Conservation (phyloP, 2,329 filamentous ascomycete genomes). For the Pseudogymnoascus sp. region DNA sequence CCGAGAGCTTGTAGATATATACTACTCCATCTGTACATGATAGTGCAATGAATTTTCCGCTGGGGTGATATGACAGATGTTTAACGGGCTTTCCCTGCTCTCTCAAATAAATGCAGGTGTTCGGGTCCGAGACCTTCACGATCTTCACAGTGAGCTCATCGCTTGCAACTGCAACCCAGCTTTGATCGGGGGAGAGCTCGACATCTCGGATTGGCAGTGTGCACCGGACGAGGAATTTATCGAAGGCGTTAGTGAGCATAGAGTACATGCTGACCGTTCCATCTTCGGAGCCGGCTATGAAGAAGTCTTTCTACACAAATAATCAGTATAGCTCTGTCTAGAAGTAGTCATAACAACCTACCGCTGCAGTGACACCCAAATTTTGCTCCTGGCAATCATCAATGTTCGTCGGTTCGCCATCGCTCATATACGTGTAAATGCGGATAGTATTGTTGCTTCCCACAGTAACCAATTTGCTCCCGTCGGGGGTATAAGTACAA, state of each 20-base stretch:
- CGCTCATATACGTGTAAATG: slow-evolving; percentile 82
- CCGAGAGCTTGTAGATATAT: slow-evolving; percentile 79
- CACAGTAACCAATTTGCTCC: slow-evolving; percentile 78
- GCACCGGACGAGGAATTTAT: slow-evolving; percentile 74
- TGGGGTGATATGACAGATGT: slow-evolving; percentile 81
- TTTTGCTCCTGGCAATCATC: slow-evolving; percentile 89
- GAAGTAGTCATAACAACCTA: slow-evolving; percentile 26
- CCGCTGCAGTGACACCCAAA: slow-evolving; percentile 65
- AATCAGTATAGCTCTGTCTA: slow-evolving; percentile 15
- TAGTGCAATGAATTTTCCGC: slow-evolving; percentile 65
- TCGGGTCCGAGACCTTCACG: slow-evolving; percentile 74
- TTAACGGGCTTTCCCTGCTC: slow-evolving; percentile 86
- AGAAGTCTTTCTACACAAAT: slow-evolving; percentile 59
- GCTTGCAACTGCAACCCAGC: slow-evolving; percentile 93
- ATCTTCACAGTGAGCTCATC: slow-evolving; percentile 90
- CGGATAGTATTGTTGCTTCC: slow-evolving; percentile 91
- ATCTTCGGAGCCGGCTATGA: slow-evolving; percentile 86
- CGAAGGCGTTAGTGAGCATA: slow-evolving; percentile 65
- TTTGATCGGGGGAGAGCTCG: slow-evolving; percentile 68
- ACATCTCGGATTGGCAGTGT: slow-evolving; percentile 84
- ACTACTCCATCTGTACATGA: slow-evolving; percentile 85
- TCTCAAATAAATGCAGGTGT: slow-evolving; percentile 66
- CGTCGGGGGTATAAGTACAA: slow-evolving; percentile 83
- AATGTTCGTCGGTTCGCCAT: slow-evolving; percentile 86
- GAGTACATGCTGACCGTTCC: slow-evolving; percentile 93